Conservation (phyloP, 2,329 filamentous ascomycete genomes). For the Colletotrichum ledebouriae region DNA sequence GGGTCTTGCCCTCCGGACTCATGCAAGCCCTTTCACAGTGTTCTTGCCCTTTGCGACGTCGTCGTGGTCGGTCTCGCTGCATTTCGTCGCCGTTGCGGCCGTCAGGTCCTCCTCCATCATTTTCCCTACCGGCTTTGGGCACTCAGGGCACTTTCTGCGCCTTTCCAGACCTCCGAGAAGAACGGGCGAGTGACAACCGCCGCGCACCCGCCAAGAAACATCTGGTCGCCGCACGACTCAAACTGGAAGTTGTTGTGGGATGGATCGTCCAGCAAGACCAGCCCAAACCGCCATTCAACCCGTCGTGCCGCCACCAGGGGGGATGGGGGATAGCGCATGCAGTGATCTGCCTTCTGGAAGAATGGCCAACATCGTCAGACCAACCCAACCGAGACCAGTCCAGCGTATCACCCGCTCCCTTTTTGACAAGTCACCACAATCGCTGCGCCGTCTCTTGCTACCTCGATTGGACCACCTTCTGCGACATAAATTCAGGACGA, state of each 20-base stretch:
- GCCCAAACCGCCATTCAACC: constrained; percentile 29
- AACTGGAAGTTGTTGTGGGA: constrained; percentile 12
- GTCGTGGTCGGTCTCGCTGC: constrained; percentile 17
- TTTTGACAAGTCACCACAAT: constrained; percentile 20
- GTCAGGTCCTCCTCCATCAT: background rate
- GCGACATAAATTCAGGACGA: constrained; percentile 4
- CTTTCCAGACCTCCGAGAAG: background rate
- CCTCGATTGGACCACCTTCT: constrained; percentile 12
- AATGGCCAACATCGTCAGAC: constrained; percentile 29
- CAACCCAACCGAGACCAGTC: constrained; percentile 36
- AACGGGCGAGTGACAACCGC: constrained; percentile 10
- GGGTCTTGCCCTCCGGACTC: constrained; percentile 12
- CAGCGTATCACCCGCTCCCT: constrained; percentile 36
- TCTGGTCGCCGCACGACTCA: constrained; percentile 23
- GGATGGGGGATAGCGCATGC: background rate
- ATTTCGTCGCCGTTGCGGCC: constrained; percentile 7
- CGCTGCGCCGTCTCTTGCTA: background rate
- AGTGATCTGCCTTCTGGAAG: constrained; percentile 36
- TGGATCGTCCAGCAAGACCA: constrained; percentile 18
- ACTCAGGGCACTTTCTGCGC: constrained; percentile 5
- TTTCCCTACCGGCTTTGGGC: background rate
- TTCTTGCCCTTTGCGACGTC: background rate
- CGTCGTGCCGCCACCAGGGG: constrained; percentile 9
- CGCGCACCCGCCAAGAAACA: constrained; percentile 26
- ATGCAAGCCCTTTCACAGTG: constrained; percentile 5